These are phyloP conservation scores for Myxozyma mucilagina DNA, from an alignment of 805 yeast genomes.

Conservation along the genomic window DNA sequence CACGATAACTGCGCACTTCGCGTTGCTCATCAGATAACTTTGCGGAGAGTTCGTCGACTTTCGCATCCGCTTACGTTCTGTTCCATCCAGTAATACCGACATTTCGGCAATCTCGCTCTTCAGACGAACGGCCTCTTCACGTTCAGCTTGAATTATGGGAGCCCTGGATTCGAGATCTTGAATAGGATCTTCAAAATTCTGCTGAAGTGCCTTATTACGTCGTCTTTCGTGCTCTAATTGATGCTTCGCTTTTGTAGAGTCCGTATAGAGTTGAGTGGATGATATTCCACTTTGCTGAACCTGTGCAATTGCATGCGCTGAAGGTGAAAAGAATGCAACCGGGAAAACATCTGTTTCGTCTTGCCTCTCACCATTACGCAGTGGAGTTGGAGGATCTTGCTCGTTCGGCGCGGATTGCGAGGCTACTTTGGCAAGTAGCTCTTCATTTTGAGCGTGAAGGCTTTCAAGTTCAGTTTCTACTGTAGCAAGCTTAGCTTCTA, in stretches of 20 bases:
- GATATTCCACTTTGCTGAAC: conserved; percentile 54
- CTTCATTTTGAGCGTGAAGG: conserved; percentile 30
- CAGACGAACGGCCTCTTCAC: conserved; percentile 55
- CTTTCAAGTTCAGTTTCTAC: conserved; percentile 47
- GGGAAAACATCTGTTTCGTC: conserved; percentile 8
- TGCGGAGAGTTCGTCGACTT: conserved; percentile 40
- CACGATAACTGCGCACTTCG: conserved; percentile 36
- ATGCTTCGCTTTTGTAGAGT: conserved; percentile 61
- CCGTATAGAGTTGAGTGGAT: conserved; percentile 64
- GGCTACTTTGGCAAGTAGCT: not conserved
- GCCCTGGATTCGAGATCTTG: conserved; percentile 74
- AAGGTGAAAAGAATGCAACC: conserved; percentile 48
- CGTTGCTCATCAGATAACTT: conserved; percentile 40
- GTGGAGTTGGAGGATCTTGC: conserved; percentile 21
- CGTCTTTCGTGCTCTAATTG: conserved; percentile 68
- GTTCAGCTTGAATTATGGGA: conserved; percentile 71
- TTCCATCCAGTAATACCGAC: conserved; percentile 50
- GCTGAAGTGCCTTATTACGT: conserved; percentile 67
- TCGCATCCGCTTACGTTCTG: conserved; percentile 40
- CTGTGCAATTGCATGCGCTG: conserved; percentile 58
- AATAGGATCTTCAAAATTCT: conserved; percentile 69
- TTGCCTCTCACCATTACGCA: conserved; percentile 9
- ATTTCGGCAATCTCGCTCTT: conserved; percentile 59
- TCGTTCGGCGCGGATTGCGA: conserved; percentile 1
- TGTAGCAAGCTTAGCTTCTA: conserved; percentile 45